phyloP scores from a whole-genome alignment of 352 stramenopile genomes.

The Phytophthora sp. region DNA sequence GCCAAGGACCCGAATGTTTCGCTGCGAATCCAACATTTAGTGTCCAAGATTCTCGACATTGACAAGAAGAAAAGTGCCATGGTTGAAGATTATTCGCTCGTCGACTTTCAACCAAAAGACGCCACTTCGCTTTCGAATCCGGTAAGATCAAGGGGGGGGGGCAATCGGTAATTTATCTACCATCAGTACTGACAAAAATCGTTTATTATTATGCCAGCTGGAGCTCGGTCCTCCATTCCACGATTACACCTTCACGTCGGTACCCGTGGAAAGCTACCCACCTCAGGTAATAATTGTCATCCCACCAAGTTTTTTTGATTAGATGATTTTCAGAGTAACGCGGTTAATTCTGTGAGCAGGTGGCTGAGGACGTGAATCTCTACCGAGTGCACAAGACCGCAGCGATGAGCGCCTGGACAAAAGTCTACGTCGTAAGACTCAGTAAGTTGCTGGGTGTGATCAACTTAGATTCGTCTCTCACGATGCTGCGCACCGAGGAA shows the following conservation, averaged over 20 bases:
- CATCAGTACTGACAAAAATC: neutral
- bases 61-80: conserved; percentile 73
- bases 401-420: conserved; percentile 82
- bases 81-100: conserved; percentile 74
- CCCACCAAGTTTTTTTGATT: no score
- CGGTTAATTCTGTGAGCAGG: conserved; percentile 40
- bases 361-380: conserved; percentile 74
- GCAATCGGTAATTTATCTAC: conserved; percentile 31
- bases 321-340: no score
- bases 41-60: conserved; percentile 77
- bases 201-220: conserved; percentile 39
- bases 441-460: conserved; percentile 76
- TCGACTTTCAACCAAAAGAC: conserved; percentile 77
- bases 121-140: conserved; percentile 55
- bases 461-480: conserved; percentile 74
- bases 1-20: conserved; percentile 64
- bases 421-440: conserved; percentile 83
- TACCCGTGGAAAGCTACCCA: conserved; percentile 81
- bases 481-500: conserved; percentile 60
- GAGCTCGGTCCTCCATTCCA: conserved; percentile 78
- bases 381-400: conserved; percentile 80
- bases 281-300: conserved; percentile 75
- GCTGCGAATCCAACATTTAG: conserved; percentile 69
- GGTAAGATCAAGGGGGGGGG: no score
- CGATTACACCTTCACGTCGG: conserved; percentile 58